phyloP scores from a whole-genome alignment of 257 asterid species.

The Solanum chilense region DNA sequence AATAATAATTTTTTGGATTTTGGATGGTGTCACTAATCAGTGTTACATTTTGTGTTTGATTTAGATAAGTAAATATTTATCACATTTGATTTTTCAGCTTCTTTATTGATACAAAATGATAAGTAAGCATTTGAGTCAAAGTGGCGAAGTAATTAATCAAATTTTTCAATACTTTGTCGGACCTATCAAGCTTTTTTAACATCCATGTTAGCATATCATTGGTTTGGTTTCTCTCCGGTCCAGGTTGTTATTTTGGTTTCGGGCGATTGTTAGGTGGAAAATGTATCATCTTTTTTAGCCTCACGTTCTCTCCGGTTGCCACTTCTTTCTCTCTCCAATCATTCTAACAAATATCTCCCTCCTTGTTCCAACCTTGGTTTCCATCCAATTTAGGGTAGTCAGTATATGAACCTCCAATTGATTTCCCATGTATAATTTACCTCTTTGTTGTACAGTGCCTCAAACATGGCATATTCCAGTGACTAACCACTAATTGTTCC shows the following conservation, averaged over 20 bases:
- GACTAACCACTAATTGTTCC: not conserved
- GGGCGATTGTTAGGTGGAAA: not conserved
- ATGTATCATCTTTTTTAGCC: not conserved
- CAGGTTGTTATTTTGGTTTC: not conserved
- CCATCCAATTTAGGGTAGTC: not conserved
- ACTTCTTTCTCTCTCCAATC: not conserved
- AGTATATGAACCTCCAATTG: not conserved
- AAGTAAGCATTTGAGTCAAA: not conserved
- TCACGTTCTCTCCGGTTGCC: not conserved
- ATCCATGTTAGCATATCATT: not conserved
- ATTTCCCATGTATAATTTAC: not conserved
- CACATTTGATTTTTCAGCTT: not conserved
- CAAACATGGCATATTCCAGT: not conserved
- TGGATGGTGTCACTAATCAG: not conserved
- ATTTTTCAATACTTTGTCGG: not conserved
- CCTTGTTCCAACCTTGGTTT: not conserved
- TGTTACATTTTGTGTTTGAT: not conserved
- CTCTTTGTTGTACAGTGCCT: not conserved
- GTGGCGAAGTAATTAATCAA: not conserved
- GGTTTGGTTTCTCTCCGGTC: not conserved
- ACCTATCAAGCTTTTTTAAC: not conserved
- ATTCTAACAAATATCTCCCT: not conserved
- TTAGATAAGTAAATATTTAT: not conserved
- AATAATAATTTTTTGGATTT: not conserved
- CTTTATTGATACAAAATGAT: not conserved